Conservation (phyloP, 129 eudicot species). For the Ambrosia artemisiifolia region DNA sequence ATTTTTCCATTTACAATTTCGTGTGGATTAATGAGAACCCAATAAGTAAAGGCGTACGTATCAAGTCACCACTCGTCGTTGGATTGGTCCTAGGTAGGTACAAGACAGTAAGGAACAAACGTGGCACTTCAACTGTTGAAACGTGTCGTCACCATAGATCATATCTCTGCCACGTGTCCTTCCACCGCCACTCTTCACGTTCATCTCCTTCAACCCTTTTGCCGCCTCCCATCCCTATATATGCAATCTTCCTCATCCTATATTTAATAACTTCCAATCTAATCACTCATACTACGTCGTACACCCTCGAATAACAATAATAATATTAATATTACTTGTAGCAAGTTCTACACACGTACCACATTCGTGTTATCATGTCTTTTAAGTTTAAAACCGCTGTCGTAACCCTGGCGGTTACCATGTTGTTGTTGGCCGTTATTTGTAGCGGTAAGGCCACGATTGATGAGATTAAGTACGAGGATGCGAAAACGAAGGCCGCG, state of each 20-base stretch:
- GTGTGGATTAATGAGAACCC: too few relatives aligned
- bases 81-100: neutral
- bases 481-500: conserved; percentile 13
- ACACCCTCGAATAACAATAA: neutral
- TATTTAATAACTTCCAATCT: neutral
- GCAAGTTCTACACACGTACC: neutral
- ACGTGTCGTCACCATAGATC: conserved; percentile 11
- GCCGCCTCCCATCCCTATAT: neutral
- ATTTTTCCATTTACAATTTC: too few relatives aligned
- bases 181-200: conserved; percentile 13
- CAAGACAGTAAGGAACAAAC: neutral
- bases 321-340: neutral
- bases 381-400: neutral
- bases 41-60: neutral
- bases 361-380: neutral
- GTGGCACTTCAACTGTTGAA: conserved; percentile 9
- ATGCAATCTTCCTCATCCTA: neutral
- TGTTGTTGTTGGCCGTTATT: conserved; percentile 7
- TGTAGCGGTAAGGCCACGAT: conserved; percentile 6
- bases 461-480: conserved; percentile 17
- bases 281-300: neutral
- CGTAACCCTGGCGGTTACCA: neutral
- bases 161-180: conserved; percentile 20
- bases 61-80: neutral
- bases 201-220: neutral